These are phyloP conservation scores for Pyrenochaeta sp. DNA, from an alignment of 2,329 filamentous ascomycete genomes.

Conservation along the genomic window DNA sequence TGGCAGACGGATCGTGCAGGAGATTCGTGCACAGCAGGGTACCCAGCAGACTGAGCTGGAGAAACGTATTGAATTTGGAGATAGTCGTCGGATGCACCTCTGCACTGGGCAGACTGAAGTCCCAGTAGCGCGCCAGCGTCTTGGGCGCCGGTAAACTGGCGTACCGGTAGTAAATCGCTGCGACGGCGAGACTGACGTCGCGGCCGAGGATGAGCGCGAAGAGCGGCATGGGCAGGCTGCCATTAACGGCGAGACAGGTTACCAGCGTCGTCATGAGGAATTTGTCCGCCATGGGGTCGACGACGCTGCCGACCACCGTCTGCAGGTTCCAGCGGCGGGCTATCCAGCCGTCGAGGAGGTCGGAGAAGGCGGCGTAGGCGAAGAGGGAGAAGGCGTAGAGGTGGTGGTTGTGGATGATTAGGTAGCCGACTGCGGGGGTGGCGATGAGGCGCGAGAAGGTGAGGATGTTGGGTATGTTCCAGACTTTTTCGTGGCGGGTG, in stretches of 20 bases:
- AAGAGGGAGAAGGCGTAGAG: constrained; percentile 84
- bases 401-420: constrained; percentile 84
- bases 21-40: constrained; percentile 83
- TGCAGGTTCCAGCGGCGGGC: constrained; percentile 85
- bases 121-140: constrained; percentile 93
- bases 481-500: constrained; percentile 79
- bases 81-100: constrained; percentile 85
- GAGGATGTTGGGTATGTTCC: constrained; percentile 92
- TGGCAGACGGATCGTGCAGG: constrained; percentile 62
- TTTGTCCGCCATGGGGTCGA: constrained; percentile 93
- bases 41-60: constrained; percentile 88
- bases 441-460: constrained; percentile 85
- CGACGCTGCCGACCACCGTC: constrained; percentile 92
- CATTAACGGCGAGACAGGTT: constrained; percentile 82
- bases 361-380: constrained; percentile 88
- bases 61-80: constrained; percentile 88
- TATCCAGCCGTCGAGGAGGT: constrained; percentile 93
- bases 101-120: constrained; percentile 88
- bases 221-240: constrained; percentile 83
- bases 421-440: constrained; percentile 86
- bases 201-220: constrained; percentile 89
- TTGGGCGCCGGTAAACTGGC: constrained; percentile 93
- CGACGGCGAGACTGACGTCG: constrained; percentile 81
- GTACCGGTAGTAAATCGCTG: constrained; percentile 94
- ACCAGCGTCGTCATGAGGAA: constrained; percentile 92